Percentiles rank a stretch among this genome's conserved stretches.
phyloP scores from a whole-genome alignment of 176 grass and related monocot species.

The Eragrostis nindensis region DNA sequence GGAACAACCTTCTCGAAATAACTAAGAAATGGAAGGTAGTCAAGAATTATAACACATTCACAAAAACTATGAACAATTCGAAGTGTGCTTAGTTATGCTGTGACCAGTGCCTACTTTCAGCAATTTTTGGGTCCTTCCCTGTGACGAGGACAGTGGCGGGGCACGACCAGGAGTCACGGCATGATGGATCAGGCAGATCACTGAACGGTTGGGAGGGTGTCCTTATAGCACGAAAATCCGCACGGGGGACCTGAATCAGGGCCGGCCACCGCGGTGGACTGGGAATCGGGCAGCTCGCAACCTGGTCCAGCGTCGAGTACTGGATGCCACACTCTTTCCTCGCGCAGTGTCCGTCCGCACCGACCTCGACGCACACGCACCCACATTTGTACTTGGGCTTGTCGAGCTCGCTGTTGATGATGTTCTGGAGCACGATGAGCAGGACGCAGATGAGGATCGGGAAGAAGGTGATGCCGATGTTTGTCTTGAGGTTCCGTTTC shows the following conservation, averaged over 20 bases:
- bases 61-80: slow-evolving; percentile 1
- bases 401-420: slow-evolving; percentile 72
- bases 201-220: slow-evolving; percentile 1
- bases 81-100: background rate
- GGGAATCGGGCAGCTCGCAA: slow-evolving; percentile 55
- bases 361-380: slow-evolving; percentile 42
- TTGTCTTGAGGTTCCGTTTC: slow-evolving; percentile 85
- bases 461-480: slow-evolving; percentile 70
- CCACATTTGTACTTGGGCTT: slow-evolving; percentile 72
- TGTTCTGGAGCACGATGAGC: slow-evolving; percentile 58
- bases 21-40: slow-evolving; percentile 42
- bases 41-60: slow-evolving; percentile 27
- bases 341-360: slow-evolving; percentile 39
- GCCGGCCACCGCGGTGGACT: slow-evolving; percentile 64
- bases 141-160: slow-evolving; percentile 69
- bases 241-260: slow-evolving; percentile 69
- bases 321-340: slow-evolving; percentile 65
- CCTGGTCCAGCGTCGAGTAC: slow-evolving; percentile 75
- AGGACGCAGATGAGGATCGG: slow-evolving; percentile 73
- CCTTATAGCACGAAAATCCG: slow-evolving; percentile 53
- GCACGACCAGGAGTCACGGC: slow-evolving; percentile 60
- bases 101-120: slow-evolving; percentile 50
- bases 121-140: slow-evolving; percentile 53
- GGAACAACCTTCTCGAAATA: slow-evolving; percentile 63
- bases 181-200: slow-evolving; percentile 68